Conservation (phyloP, 2,329 filamentous ascomycete species). For the Penicillium freii region DNA sequence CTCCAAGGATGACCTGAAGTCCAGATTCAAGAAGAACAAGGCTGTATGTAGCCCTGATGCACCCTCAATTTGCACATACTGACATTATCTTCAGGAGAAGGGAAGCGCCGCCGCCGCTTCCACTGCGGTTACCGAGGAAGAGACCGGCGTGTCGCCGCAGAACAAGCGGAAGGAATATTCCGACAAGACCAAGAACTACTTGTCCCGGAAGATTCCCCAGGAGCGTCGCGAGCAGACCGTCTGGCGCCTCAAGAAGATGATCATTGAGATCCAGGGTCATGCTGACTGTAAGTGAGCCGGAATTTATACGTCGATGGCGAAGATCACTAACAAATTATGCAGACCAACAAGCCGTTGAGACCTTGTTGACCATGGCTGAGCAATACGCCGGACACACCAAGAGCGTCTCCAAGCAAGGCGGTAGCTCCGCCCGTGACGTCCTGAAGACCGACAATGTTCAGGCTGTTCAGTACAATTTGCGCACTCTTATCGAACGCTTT, state of each 20-base stretch:
- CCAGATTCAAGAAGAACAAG: slow-evolving; percentile 56
- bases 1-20: slow-evolving; percentile 67
- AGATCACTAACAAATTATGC: slow-evolving; percentile 1
- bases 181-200: slow-evolving; percentile 65
- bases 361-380: slow-evolving; percentile 79
- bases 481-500: slow-evolving; percentile 87
- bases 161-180: slow-evolving; percentile 38
- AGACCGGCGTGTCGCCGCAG: slow-evolving; percentile 53
- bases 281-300: slow-evolving; percentile 65
- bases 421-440: slow-evolving; percentile 69
- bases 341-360: slow-evolving; percentile 86
- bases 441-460: slow-evolving; percentile 63
- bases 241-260: slow-evolving; percentile 95
- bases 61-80: neutral
- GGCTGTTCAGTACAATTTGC: slow-evolving; percentile 74
- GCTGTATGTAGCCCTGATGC: slow-evolving; percentile 45
- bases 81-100: slow-evolving; percentile 44
- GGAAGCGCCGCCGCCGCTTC: slow-evolving; percentile 51
- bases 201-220: slow-evolving; percentile 81
- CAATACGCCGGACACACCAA: slow-evolving; percentile 76
- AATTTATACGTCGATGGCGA: neutral
- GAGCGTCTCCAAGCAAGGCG: slow-evolving; percentile 61
- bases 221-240: slow-evolving; percentile 91
- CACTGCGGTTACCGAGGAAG: slow-evolving; percentile 45
- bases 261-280: slow-evolving; percentile 94